Evolutionary conservation across 768 basidiomycete genomes (phyloP), one percentile per base, ranked within the genome.

Genomic region (Phaeolepiota aurea): DNA sequence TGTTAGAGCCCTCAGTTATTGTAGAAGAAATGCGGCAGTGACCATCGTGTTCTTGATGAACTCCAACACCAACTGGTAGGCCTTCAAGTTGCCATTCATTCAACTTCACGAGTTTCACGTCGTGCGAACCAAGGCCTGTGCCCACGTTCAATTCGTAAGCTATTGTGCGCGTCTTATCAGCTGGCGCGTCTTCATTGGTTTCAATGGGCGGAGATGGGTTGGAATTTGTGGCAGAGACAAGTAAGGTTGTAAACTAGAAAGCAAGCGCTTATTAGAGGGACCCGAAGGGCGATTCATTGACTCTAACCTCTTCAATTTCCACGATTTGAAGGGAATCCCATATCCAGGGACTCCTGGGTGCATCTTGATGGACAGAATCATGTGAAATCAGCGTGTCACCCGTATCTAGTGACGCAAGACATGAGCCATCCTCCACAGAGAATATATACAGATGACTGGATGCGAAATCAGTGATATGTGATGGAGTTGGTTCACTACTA

Each of bases 31-130:
- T 66, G 35, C n/a, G n/a, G n/a, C n/a, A n/a, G n/a, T n/a, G 51
- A 81, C 82, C 65, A 32, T 77, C 69, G 9, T 52, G 44, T 41
- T 72, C 71, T 37, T 61, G 54, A 41, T 69, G 57, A 9, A 82
- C 54, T 2, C 69, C 72, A 10, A 71, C 53, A 15, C 67, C 67
- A 37, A 59, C 57, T 0, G 69, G 59, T 11, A 65, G 63, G 9
- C 78, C 74, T 30, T 74, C 68, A 4, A 77, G 53, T 16, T 66
- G 51, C 76, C 79, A 81, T 34, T 77, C 72, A 4, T 74, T 74
- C 7, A 82, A 46, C 31, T 63, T 63, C 38, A 64, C 64, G 1
- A 84, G 62, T 19, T 48, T 53, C 1, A 66, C 51, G 7, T 64
- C 59, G 3, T 57, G 58, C 5, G 62, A 52, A 2, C 56, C 52